Evolutionary conservation across 176 grass and related monocot species (phyloP).

Genomic region (Neostapfia colusana): DNA sequence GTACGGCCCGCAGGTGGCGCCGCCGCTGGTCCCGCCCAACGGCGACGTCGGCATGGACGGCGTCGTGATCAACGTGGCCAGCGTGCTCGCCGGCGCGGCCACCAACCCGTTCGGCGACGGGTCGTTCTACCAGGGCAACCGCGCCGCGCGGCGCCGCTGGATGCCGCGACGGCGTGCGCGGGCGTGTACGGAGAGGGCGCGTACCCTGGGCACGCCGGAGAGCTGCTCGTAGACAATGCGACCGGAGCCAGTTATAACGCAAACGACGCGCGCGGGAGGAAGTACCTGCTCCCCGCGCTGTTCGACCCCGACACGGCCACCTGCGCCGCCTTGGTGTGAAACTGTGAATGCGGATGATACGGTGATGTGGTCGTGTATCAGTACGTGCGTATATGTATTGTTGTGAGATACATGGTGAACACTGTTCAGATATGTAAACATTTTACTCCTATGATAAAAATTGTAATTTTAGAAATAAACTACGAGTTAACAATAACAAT

Average conservation of each 20-base stretch:
- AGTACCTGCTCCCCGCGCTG: conserved; percentile 58
- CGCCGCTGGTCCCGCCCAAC: conserved; percentile 42
- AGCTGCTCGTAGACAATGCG: conserved; percentile 29
- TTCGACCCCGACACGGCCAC: conserved; percentile 35
- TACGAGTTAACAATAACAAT: no score
- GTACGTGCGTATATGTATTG: not conserved
- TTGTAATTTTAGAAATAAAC: no score
- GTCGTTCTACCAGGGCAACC: conserved; percentile 60
- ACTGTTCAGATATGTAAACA: no score
- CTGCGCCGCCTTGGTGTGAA: conserved; percentile 49
- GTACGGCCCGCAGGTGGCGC: conserved; percentile 40
- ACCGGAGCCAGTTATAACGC: conserved; percentile 62
- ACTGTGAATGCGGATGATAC: not conserved
- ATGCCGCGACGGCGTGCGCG: conserved; percentile 53
- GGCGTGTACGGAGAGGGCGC: conserved; percentile 54
- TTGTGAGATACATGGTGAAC: not conserved
- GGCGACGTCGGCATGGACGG: conserved; percentile 59
- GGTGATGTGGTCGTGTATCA: not conserved
- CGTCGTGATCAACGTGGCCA: conserved; percentile 46
- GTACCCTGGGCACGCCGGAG: conserved; percentile 52
- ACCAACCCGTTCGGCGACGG: conserved; percentile 60
- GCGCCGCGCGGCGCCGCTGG: conserved; percentile 40
- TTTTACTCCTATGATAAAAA: no score
- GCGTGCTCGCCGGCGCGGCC: conserved; percentile 45
- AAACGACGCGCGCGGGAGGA: conserved; percentile 44